Percentiles rank a stretch among this genome's conserved stretches.
Evolutionary conservation across 208 protist species (phyloP).

Genomic region (Acanthamoeba royreba): DNA sequence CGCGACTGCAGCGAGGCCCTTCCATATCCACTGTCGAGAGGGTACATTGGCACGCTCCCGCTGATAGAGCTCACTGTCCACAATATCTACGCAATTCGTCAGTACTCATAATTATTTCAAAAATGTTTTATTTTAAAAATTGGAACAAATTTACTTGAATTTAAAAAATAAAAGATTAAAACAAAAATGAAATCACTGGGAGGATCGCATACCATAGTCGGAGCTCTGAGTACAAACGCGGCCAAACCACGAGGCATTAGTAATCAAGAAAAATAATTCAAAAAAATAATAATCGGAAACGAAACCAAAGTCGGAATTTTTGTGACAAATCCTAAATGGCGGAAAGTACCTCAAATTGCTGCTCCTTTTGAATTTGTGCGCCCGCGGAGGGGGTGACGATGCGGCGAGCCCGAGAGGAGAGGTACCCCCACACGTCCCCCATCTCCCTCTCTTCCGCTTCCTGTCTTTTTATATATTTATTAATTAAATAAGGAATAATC

Average conservation of each 20-base stretch:
- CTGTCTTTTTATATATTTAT: background rate
- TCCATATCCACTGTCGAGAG: background rate
- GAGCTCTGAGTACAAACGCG: background rate
- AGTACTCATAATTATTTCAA: background rate
- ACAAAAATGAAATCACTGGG: background rate
- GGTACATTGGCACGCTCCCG: background rate
- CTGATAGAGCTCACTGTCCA: conserved; percentile 21
- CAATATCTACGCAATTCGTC: background rate
- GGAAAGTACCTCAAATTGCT: background rate
- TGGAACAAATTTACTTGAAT: background rate
- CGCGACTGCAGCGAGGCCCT: background rate
- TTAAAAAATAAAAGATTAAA: background rate
- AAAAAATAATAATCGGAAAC: background rate
- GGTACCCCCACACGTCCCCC: background rate
- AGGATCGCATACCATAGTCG: background rate
- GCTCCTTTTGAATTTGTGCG: background rate
- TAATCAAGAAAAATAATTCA: background rate
- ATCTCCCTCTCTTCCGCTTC: background rate
- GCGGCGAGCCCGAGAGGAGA: background rate
- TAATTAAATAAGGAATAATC: background rate
- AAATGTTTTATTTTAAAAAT: background rate
- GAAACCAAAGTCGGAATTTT: background rate
- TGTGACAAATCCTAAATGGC: too few relatives aligned
- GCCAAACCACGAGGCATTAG: too few relatives aligned
- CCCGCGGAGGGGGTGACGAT: background rate